A percentile compares a stretch with the other conserved stretches of the same genome.
phyloP scores from a whole-genome alignment of 495 filamentous ascomycete genomes.

The Trichoderma asperelloides region DNA sequence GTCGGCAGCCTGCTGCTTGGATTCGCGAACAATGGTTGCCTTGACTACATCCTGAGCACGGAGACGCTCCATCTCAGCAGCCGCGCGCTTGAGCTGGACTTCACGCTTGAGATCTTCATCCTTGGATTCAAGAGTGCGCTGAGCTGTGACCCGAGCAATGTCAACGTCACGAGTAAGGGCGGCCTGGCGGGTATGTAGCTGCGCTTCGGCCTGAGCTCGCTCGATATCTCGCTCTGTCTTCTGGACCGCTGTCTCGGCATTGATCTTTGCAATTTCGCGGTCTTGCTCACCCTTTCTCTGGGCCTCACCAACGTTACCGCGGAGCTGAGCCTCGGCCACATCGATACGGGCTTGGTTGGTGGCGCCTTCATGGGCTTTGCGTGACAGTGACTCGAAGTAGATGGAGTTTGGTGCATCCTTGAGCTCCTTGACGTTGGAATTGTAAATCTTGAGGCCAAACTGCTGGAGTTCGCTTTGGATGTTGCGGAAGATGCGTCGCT shows the following conservation, averaged over 20 bases:
- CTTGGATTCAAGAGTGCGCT: slow-evolving; percentile 57
- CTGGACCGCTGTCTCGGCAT: slow-evolving; percentile 69
- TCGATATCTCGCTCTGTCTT: slow-evolving; percentile 77
- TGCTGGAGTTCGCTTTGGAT: slow-evolving; percentile 67
- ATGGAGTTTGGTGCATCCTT: slow-evolving; percentile 66
- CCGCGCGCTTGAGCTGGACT: slow-evolving; percentile 64
- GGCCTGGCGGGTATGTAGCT: slow-evolving; percentile 59
- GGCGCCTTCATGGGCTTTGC: slow-evolving; percentile 77
- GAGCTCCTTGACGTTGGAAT: slow-evolving; percentile 75
- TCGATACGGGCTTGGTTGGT: slow-evolving; percentile 70
- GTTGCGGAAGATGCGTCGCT: slow-evolving; percentile 65
- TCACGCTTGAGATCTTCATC: slow-evolving; percentile 70
- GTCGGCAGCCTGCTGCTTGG: slow-evolving; percentile 66
- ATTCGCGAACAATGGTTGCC: slow-evolving; percentile 62
- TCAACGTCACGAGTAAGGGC: slow-evolving; percentile 61
- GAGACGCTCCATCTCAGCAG: slow-evolving; percentile 69
- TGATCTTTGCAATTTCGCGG: slow-evolving; percentile 72
- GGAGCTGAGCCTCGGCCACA: slow-evolving; percentile 69
- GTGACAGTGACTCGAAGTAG: slow-evolving; percentile 69
- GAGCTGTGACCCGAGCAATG: slow-evolving; percentile 60
- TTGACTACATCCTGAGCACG: slow-evolving; percentile 69
- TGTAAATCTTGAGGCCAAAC: slow-evolving; percentile 67
- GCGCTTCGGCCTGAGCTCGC: slow-evolving; percentile 67
- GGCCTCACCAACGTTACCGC: slow-evolving; percentile 70
- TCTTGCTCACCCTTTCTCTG: slow-evolving; percentile 68